Percentiles rank a stretch among this genome's conserved stretches.
Conservation (phyloP, 2,329 filamentous ascomycete genomes). For the Ophiosphaerella herpotricha region DNA sequence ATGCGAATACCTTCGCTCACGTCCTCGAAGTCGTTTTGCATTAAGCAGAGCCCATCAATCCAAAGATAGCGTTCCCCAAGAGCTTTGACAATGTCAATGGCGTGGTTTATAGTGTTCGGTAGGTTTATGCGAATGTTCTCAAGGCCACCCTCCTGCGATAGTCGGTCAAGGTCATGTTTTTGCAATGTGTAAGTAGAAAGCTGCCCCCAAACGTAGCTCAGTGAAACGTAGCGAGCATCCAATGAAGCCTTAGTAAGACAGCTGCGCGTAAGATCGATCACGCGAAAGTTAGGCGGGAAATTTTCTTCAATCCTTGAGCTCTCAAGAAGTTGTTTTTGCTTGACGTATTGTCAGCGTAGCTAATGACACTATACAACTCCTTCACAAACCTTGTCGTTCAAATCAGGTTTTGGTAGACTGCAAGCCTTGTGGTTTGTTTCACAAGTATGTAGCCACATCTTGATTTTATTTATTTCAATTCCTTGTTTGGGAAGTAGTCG, state of each 20-base stretch:
- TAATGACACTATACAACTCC: too few relatives aligned
- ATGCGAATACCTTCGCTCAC: not conserved
- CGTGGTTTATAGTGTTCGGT: conserved; percentile 4
- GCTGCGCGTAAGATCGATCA: too few relatives aligned
- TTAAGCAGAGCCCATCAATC: conserved; percentile 8
- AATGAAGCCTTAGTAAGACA: not conserved
- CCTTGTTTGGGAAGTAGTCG: not conserved
- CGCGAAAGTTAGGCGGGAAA: too few relatives aligned
- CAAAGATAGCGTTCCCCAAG: conserved; percentile 9
- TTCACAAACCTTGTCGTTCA: too few relatives aligned
- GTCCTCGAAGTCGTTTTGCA: conserved; percentile 8
- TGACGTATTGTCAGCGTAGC: too few relatives aligned
- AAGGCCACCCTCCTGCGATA: too few relatives aligned
- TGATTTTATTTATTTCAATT: not conserved
- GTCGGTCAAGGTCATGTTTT: not conserved
- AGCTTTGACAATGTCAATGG: conserved; percentile 3
- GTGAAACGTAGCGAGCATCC: conserved; percentile 7
- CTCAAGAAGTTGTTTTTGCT: too few relatives aligned
- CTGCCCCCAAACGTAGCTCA: conserved; percentile 19
- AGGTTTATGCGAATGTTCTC: not conserved
- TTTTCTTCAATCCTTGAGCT: too few relatives aligned
- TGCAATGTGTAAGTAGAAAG: not conserved
- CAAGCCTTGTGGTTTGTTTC: not conserved
- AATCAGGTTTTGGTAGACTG: not conserved
- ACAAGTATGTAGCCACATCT: not conserved